Conservation (phyloP, 129 eudicot species). For the Apium graveolens region DNA sequence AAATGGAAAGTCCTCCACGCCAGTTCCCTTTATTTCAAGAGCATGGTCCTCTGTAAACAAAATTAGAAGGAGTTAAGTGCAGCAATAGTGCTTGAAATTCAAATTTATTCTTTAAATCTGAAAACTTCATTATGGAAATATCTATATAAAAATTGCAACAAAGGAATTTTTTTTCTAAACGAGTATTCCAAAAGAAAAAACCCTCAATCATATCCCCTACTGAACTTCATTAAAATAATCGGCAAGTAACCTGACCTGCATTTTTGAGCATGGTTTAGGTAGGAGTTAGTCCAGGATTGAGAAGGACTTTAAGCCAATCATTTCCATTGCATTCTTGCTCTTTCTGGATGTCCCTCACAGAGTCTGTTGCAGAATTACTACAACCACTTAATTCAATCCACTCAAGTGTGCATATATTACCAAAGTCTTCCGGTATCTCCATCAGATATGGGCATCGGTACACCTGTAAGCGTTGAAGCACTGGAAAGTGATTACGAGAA, state of each 20-base stretch:
- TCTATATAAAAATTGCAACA: too few relatives aligned
- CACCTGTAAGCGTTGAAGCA: neutral
- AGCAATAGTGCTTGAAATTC: too few relatives aligned
- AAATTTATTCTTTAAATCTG: too few relatives aligned
- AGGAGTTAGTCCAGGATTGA: neutral
- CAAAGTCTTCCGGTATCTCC: neutral
- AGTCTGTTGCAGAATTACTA: conserved; percentile 12
- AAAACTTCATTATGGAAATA: too few relatives aligned
- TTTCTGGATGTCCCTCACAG: conserved; percentile 22
- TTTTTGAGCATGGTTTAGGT: neutral
- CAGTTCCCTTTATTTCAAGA: too few relatives aligned
- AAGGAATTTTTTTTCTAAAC: too few relatives aligned
- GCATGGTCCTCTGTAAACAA: too few relatives aligned
- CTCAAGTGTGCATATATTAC: neutral
- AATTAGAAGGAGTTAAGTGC: too few relatives aligned
- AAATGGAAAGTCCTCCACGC: too few relatives aligned
- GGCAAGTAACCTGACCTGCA: neutral
- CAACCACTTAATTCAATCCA: conserved; percentile 17
- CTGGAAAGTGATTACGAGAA: neutral
- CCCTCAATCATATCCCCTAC: too few relatives aligned
- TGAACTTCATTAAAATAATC: too few relatives aligned
- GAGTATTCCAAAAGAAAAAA: too few relatives aligned
- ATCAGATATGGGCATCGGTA: neutral
- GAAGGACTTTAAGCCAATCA: neutral
- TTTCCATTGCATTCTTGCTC: conserved; percentile 15